Evolutionary conservation across 2,329 filamentous ascomycete species (phyloP), one percentile per base, ranked within the genome.

Genomic region (Diplocarpon rosae): DNA sequence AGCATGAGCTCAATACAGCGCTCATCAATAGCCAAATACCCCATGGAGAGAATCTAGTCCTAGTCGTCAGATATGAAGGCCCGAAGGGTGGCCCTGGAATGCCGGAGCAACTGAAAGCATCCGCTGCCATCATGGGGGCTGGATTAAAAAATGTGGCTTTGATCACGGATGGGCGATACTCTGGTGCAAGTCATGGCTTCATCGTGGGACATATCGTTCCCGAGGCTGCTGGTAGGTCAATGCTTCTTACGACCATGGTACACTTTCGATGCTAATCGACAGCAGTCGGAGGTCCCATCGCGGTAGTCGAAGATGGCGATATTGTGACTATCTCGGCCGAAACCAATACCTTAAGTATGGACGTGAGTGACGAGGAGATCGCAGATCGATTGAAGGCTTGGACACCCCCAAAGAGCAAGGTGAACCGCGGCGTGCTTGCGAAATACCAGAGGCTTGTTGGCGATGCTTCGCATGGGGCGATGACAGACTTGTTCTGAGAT

Each of bases 31-130:
- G 87, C 16, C 62, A 71, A 39, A 83, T 87, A 37, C 76, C 78
- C 0, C 77, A 78, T 30, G 76, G 76, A 48, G 86, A 92, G 59
- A 92, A 93, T 60, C 73, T 94, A 12, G 90, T 95, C 15, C 69
- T 95, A 24, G 79, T 95, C 28, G 88, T 96, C 43, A 81, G 90
- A 16, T 95, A 95, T 62, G 90, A 96, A 63, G 90, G 90, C 0
- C 90, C 90, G 11, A 89, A 86, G 61, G 90, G 90, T 50, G 90
- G 90, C 0, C 90, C 90, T 0, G 90, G 90, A 35, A 96, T 96
- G 90, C 90, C 89, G 1, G 90, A 96, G 66, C 88, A 95, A 65
- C 74, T 96, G 36, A 87, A 84, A 62, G 85, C 90, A 10, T 84
- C 78, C 47, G 88, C 88, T 0, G 86, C 89, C 14, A 85, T 96